A percentile compares a stretch with the other conserved stretches of the same genome.
These are phyloP conservation scores for Trichoderma breve DNA, from an alignment of 2,329 filamentous ascomycete species.

Conservation along the genomic window DNA sequence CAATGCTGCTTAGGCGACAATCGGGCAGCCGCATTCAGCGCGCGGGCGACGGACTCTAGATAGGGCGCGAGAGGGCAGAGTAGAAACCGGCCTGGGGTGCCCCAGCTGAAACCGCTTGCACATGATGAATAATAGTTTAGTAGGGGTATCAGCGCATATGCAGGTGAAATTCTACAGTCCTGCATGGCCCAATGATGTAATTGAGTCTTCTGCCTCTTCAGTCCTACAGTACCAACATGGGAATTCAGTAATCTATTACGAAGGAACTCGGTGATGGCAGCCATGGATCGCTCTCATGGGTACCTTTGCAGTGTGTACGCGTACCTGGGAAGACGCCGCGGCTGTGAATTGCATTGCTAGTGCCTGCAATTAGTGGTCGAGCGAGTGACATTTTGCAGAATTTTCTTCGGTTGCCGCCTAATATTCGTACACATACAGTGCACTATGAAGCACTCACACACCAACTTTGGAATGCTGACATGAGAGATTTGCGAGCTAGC, in stretches of 20 bases:
- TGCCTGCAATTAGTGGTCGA: not conserved
- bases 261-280: too few relatives aligned
- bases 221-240: not conserved
- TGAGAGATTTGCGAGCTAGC: not conserved
- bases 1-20: not conserved
- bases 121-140: not conserved
- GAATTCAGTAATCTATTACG: not conserved
- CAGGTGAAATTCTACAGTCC: not conserved
- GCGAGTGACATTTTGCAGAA: not conserved
- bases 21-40: not conserved
- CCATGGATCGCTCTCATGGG: not conserved
- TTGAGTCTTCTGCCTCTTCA: not conserved
- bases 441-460: not conserved
- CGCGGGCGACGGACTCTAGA: not conserved
- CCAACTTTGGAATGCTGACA: not conserved
- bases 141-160: not conserved
- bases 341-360: not conserved
- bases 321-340: not conserved
- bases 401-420: not conserved
- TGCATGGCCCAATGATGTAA: conserved; percentile 11
- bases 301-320: not conserved
- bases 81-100: not conserved
- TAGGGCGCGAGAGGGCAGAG: not conserved
- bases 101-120: not conserved
- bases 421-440: not conserved